Base-by-base conservation (phyloP, 345 rosid species). In the Balakata baccata region DNA sequence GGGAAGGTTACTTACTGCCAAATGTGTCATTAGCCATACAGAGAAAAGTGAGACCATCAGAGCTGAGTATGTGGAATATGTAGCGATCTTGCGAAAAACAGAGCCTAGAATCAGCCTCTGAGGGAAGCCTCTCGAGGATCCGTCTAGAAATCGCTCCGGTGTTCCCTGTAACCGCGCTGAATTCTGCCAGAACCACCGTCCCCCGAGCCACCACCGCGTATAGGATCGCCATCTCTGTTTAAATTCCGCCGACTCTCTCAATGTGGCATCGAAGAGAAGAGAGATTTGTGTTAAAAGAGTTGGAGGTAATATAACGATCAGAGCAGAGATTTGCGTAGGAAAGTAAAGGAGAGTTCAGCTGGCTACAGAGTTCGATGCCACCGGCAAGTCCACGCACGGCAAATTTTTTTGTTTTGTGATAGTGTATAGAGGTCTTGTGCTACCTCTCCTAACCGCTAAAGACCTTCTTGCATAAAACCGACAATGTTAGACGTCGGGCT, bases 21-120 rank as follows among this genome's bases (percentile, higher is more conserved):
- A 95, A 92, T 73, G 94, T 86, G 45, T 92, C 96, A 75, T 92
- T 90, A 37, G 99, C 98, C 99, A 95, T 92, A 77, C 98, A 95
- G 80, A 95, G 92, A 80, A 91, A 95, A 75, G 83, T 83, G 77
- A 95, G 88, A 69, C 96, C 97, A 74, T 89, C 93, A 53, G 97
- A 91, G 88, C 96, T 89, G 74, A 92, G 94, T 37, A 95, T 87
- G 76, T 95, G 99, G 82, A 95, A 95, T 80, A 92, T 92, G 71
- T 85, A 95, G 11, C 91, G 90, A 65, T 95, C 98, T 84, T 95
- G 99, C 0, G 98, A 92, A 86, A 92, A 92, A 78, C 97, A 95
- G 18, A 90, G 86, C 81, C 96, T 83, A 41, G 92, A 81, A 59
- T 92, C 92, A 65, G 87, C 83, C 75, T 77, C 93, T 64, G 78